phyloP scores from a whole-genome alignment of 192 early-diverging fungal species.

The Dissophora globulifera region DNA sequence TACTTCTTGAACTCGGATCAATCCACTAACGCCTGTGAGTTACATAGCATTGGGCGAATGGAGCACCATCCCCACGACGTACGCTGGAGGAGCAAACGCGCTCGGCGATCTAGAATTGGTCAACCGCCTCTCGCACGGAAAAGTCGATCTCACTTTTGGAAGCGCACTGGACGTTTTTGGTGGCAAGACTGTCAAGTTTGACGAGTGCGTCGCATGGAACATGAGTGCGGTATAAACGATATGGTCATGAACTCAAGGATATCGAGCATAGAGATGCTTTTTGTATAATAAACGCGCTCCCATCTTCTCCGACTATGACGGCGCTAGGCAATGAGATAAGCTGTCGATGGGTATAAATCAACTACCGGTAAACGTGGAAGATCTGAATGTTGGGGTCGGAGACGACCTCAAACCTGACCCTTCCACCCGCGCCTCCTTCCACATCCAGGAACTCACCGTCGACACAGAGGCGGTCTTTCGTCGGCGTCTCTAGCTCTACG shows the following conservation, averaged over 20 bases:
- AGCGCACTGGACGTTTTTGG: slow-evolving; percentile 99
- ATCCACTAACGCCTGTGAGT: neutral
- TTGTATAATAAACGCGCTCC: too few species aligned
- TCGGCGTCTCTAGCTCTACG: slow-evolving; percentile 43
- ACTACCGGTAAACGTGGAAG: slow-evolving; percentile 8
- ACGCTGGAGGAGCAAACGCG: slow-evolving; percentile 89
- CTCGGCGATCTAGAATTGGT: slow-evolving; percentile 85
- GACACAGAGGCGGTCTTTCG: slow-evolving; percentile 51
- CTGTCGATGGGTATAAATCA: too few species aligned
- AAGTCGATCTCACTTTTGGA: slow-evolving; percentile 94
- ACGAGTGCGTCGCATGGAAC: slow-evolving; percentile 84
- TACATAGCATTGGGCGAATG: slow-evolving; percentile 77
- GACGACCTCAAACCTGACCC: slow-evolving; percentile 14
- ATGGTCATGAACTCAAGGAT: neutral
- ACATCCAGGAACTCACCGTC: slow-evolving; percentile 59
- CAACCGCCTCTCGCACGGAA: slow-evolving; percentile 76
- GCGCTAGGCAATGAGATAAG: too few species aligned
- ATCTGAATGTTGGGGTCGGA: slow-evolving; percentile 4
- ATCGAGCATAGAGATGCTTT: too few species aligned
- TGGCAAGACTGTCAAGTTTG: slow-evolving; percentile 82
- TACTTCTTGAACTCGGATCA: neutral
- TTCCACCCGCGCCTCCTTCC: slow-evolving; percentile 8
- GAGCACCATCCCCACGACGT: slow-evolving; percentile 90
- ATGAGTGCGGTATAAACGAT: neutral
- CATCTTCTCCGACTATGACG: too few species aligned